These are phyloP conservation scores for Amanita inopinata DNA, from an alignment of 768 basidiomycete species.

Conservation along the genomic window DNA sequence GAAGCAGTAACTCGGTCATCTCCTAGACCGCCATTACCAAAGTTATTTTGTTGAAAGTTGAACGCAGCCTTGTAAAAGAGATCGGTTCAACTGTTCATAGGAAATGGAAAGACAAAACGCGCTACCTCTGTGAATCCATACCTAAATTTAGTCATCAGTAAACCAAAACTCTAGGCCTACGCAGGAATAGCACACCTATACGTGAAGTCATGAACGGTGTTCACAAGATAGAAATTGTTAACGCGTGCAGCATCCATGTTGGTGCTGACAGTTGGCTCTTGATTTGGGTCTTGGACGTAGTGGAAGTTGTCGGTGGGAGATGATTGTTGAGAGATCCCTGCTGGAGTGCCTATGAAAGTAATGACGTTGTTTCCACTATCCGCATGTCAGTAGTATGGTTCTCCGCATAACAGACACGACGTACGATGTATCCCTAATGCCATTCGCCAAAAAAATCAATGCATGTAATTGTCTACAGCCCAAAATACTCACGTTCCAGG, in stretches of 20 bases:
- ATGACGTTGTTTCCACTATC: conserved; percentile 21
- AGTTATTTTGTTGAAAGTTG: conserved; percentile 52
- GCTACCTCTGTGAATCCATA: no score
- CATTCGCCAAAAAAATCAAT: conserved; percentile 4
- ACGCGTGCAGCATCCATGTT: conserved; percentile 46
- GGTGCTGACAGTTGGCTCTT: conserved; percentile 25
- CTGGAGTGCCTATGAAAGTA: conserved; percentile 21
- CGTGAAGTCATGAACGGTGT: conserved; percentile 42
- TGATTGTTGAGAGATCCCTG: conserved; percentile 22
- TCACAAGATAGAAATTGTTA: conserved; percentile 50
- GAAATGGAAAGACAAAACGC: neutral
- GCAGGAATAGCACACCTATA: conserved; percentile 14
- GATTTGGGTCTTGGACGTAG: conserved; percentile 23
- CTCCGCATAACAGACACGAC: neutral
- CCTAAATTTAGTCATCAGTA: conserved; percentile 41
- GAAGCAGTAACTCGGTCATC: conserved; percentile 42
- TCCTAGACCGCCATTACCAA: no score
- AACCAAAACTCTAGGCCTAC: conserved; percentile 27
- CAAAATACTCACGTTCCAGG: neutral
- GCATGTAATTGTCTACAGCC: neutral
- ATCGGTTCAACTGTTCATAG: neutral
- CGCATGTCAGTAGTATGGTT: neutral
- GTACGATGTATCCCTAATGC: conserved; percentile 7
- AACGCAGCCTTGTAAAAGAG: conserved; percentile 40
- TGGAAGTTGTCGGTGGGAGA: conserved; percentile 29